Conservation (phyloP, 2,329 filamentous ascomycete genomes). For the Didymella keratinophila region DNA sequence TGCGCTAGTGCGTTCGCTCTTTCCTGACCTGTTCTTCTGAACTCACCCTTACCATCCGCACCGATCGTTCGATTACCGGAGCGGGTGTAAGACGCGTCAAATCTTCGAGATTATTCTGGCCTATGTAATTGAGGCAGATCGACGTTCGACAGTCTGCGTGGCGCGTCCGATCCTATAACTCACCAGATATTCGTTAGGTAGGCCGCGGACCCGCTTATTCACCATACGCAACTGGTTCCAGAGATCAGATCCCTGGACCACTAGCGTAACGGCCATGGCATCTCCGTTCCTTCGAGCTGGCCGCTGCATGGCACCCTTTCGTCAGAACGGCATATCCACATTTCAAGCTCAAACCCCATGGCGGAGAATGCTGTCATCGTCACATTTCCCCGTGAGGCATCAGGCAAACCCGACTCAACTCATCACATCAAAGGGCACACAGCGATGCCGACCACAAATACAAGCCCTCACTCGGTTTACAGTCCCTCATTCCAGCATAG, state of each 20-base stretch:
- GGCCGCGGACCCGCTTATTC: slow-evolving; percentile 5
- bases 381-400: slow-evolving; percentile 10
- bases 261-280: slow-evolving; percentile 14
- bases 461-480: slow-evolving; percentile 1
- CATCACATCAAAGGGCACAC: not conserved
- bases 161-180: not conserved
- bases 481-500: slow-evolving; percentile 18
- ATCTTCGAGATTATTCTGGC: not conserved
- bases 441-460: slow-evolving; percentile 3
- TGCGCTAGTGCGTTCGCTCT: slow-evolving; percentile 8
- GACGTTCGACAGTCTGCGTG: not conserved
- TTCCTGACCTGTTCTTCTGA: not conserved
- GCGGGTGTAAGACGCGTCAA: not conserved
- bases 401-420: slow-evolving; percentile 24
- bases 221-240: not conserved
- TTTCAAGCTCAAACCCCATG: not conserved
- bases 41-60: slow-evolving; percentile 8
- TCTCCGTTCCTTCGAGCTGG: slow-evolving; percentile 4
- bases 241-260: slow-evolving; percentile 3
- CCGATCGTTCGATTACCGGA: not conserved
- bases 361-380: slow-evolving; percentile 7
- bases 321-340: not conserved
- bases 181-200: slow-evolving; percentile 9
- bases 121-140: not conserved
- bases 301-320: not conserved